Conservation (phyloP, 2,329 filamentous ascomycete genomes). For the Lachnellula occidentalis region DNA sequence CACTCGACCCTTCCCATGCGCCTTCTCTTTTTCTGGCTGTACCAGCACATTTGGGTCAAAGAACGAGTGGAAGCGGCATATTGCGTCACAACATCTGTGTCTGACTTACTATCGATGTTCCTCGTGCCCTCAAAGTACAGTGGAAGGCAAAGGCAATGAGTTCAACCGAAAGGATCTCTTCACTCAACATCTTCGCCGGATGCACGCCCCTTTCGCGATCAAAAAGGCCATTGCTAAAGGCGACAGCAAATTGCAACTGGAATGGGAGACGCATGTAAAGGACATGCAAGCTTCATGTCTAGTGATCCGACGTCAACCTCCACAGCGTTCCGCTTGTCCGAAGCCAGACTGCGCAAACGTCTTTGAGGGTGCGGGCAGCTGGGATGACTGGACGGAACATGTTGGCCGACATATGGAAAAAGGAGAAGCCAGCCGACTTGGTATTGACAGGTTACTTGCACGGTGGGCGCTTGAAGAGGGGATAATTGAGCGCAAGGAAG, state of each 20-base stretch:
- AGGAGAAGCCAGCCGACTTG: slow-evolving; percentile 52
- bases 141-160: slow-evolving; percentile 56
- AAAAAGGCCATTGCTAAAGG: slow-evolving; percentile 52
- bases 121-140: slow-evolving; percentile 48
- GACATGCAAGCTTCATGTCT: slow-evolving; percentile 72
- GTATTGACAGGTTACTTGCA: slow-evolving; percentile 52
- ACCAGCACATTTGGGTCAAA: slow-evolving; percentile 81
- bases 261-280: slow-evolving; percentile 62
- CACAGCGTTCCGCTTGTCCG: slow-evolving; percentile 65
- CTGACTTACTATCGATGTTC: slow-evolving; percentile 61
- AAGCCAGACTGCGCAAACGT: slow-evolving; percentile 63
- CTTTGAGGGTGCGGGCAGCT: slow-evolving; percentile 69
- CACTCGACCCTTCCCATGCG: slow-evolving; percentile 74
- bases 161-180: slow-evolving; percentile 97
- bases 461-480: slow-evolving; percentile 59
- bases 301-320: slow-evolving; percentile 61
- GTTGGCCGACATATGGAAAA: slow-evolving; percentile 86
- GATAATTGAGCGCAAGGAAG: slow-evolving; percentile 54
- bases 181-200: slow-evolving; percentile 86
- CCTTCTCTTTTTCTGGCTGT: slow-evolving; percentile 81
- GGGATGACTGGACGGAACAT: slow-evolving; percentile 92
- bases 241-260: slow-evolving; percentile 52
- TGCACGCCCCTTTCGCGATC: slow-evolving; percentile 73
- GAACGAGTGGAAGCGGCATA: slow-evolving; percentile 97
- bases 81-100: slow-evolving; percentile 81